Conservation (phyloP, 2,329 filamentous ascomycete species). For the Epichloe sylvatica region DNA sequence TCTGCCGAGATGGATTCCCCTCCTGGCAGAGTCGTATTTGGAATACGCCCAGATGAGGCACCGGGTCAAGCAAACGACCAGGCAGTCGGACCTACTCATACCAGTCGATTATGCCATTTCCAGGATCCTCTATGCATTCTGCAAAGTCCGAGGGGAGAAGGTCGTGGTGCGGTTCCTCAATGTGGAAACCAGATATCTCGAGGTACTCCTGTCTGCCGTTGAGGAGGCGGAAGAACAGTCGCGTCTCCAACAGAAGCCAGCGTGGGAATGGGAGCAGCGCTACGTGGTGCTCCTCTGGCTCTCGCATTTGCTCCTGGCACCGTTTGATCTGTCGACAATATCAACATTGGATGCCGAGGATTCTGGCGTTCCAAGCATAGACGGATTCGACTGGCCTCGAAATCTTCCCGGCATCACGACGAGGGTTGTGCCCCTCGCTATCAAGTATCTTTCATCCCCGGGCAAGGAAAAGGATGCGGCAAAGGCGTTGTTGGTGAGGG, state of each 20-base stretch:
- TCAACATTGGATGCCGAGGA: constrained; percentile 46
- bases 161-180: constrained; percentile 82
- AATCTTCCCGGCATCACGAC: constrained; percentile 55
- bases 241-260: constrained; percentile 7
- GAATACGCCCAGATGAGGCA: constrained; percentile 41
- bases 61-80: constrained; percentile 22
- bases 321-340: constrained; percentile 81
- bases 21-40: constrained; percentile 63
- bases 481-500: constrained; percentile 64
- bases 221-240: constrained; percentile 39
- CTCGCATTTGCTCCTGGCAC: constrained; percentile 66
- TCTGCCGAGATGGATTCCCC: constrained; percentile 60
- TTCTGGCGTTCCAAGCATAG: constrained; percentile 26
- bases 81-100: constrained; percentile 27
- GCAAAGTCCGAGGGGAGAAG: constrained; percentile 88
- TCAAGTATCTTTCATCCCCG: constrained; percentile 56
- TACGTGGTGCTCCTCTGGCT: constrained; percentile 84
- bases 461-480: constrained; percentile 86
- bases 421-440: constrained; percentile 55
- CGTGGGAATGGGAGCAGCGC: constrained; percentile 70
- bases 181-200: constrained; percentile 76
- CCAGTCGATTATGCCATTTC: constrained; percentile 59
- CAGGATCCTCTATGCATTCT: constrained; percentile 73
- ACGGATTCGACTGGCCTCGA: constrained; percentile 40
- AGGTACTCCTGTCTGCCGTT: constrained; percentile 62